Base-by-base conservation (phyloP, 1,284 basidiomycete species). In the Sphaerobolus stellatus region DNA sequence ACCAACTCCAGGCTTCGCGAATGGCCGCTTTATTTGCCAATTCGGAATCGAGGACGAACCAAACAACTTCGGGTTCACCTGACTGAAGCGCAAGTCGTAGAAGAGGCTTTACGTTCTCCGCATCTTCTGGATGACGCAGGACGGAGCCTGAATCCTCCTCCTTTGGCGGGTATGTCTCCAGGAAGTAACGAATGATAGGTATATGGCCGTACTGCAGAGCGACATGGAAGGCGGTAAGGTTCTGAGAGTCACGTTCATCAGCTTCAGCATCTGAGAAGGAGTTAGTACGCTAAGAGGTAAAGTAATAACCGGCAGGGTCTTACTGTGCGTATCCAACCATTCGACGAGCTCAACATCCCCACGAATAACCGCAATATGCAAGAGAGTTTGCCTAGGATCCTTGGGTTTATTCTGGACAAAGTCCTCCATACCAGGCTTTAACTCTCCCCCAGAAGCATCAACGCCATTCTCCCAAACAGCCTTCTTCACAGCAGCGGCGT, bases 291-390 rank as follows among this genome's bases (percentile, higher is more conserved):
- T 18, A 41, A 25, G 18, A 22, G 30, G 31, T 25, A n/a, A 58
- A 48, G 44, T 65, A 57, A 60, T 62, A 62, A 57, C 60, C 43
- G 54, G 56, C 57, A 27, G 57, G 62, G 54, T 63, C 80, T 59
- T 62, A 88, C 88, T 80, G 65, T 89, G 86, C 3, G 78, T 72
- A 65, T 83, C 79, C 9, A 90, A 76, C 86, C 86, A 90, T 62
- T 80, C 68, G 5, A 86, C 75, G 50, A 90, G 69, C 22, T 78
- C 77, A 5, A 68, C 60, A 67, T 89, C 77, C 6, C 81, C 82
- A 48, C 73, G 71, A 52, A 65, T 70, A 4, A 78, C 75, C 45
- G 79, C 82, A 52, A 90, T 86, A 61, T 90, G 88, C 54, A 84
- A 65, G 18, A 90, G 71, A 29, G 87, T 86, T 67, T 90, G 81